Evolutionary conservation across 1,139 yeast genomes (phyloP), one percentile per base, ranked within the genome.

Genomic region (Lodderomyces metapsilosis): DNA sequence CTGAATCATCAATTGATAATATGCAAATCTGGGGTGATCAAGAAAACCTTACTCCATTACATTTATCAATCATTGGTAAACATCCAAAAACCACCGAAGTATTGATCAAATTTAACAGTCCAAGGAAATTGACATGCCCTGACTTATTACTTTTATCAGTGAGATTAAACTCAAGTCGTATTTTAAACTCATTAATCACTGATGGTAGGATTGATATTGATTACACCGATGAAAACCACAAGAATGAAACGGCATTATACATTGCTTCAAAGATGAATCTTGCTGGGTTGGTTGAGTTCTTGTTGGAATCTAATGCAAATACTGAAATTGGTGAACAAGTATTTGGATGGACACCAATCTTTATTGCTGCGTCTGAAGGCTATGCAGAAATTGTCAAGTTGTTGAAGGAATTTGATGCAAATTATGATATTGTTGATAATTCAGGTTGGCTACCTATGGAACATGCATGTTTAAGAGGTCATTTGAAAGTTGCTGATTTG

Each of bases 401-500:
- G 8, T 69, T 92, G 45, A 62, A 84, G 23, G 66, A 67, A 0
- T 61, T 71, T 37, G 81, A 80, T 6, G 82, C 87, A 10, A 67
- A 72, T 17, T 76, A 66, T 42, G 77, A 78, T 39, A 64, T 73
- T 37, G 75, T 77, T 16, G 98, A 92, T 63, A 84, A 80, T 41
- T 85, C 95, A 34, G 98, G 98, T 0, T 92, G 98, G 98, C 81
- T 91, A 18, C 96, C 98, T 7, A 82, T 88, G 82, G 98, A 92
- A 56, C 98, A 92, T 61, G 97, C 98, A 0, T 84, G 88, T 43
- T 70, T 92, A 39, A 75, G 98, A 53, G 98, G 98, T 8, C 96
- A 89, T 60, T 66, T 91, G 47, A 74, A 69, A 2, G 78, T 88
- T 20, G 83, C 95, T 2, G 80, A 79, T 40, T 53, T 80, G 52